Conservation (phyloP, 768 basidiomycete genomes). For the Hericium rajendrae region DNA sequence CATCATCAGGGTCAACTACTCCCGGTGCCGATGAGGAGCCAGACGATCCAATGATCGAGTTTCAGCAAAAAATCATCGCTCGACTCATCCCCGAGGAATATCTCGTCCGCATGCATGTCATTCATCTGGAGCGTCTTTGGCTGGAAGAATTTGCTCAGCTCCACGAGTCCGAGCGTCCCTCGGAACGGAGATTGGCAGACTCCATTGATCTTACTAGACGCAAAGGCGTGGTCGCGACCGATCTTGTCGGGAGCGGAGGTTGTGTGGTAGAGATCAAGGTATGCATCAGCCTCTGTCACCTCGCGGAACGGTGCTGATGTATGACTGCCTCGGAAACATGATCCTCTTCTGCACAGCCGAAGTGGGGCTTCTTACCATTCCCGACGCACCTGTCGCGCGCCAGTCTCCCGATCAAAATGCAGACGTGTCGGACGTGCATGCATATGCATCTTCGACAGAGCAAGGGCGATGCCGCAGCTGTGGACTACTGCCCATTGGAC, state of each 20-base stretch:
- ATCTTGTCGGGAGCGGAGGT: constrained; percentile 58
- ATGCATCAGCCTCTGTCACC: background rate
- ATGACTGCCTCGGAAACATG: background rate
- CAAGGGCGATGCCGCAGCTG: constrained; percentile 28
- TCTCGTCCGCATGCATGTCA: constrained; percentile 48
- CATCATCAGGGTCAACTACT: constrained; percentile 1
- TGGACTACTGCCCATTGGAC: constrained; percentile 81
- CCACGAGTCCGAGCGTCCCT: constrained; percentile 45
- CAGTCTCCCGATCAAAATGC: constrained; percentile 50
- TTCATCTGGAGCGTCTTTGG: constrained; percentile 45
- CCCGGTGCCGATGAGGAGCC: constrained; percentile 20
- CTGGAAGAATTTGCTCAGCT: constrained; percentile 38
- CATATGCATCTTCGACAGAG: constrained; percentile 50
- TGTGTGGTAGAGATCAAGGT: constrained; percentile 92
- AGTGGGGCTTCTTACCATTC: constrained; percentile 90
- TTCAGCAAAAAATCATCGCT: constrained; percentile 55
- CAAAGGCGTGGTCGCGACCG: constrained; percentile 68
- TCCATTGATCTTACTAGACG: constrained; percentile 43
- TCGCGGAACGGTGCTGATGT: background rate
- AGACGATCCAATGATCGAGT: constrained; percentile 37
- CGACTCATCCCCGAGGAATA: constrained; percentile 50
- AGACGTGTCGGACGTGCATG: constrained; percentile 87
- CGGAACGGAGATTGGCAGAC: constrained; percentile 43
- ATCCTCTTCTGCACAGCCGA: constrained; percentile 50
- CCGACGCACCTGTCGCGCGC: constrained; percentile 46